These are phyloP conservation scores for Halteria grandinella DNA, from an alignment of 73 alveolate genomes.

Conservation along the genomic window DNA sequence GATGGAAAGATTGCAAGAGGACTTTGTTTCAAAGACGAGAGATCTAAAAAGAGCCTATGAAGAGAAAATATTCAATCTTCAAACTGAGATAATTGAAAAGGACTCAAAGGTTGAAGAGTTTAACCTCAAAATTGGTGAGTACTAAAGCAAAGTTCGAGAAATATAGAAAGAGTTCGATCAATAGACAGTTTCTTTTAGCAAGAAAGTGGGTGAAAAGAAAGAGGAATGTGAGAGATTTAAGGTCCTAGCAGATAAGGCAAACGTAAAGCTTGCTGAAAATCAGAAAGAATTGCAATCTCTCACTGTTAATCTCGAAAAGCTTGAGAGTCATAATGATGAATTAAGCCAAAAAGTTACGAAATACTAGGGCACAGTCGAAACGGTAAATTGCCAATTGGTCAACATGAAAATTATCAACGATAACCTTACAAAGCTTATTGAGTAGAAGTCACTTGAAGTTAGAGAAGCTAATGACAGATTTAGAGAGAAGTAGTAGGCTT, in stretches of 20 bases:
- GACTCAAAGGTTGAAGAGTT: slow-evolving; percentile 6
- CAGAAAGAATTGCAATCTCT: slow-evolving; percentile 5
- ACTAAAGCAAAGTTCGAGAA: neutral
- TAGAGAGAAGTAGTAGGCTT: neutral
- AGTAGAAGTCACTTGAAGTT: neutral
- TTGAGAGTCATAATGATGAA: slow-evolving; percentile 13
- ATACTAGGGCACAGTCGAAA: neutral
- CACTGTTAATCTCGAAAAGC: neutral
- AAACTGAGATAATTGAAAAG: slow-evolving; percentile 10
- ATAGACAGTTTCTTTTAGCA: slow-evolving; percentile 3
- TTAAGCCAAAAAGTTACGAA: neutral
- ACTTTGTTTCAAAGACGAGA: neutral
- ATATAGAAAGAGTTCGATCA: slow-evolving; percentile 25
- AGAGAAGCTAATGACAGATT: neutral
- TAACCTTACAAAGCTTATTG: neutral
- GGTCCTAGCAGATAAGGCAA: neutral
- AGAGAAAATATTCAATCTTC: slow-evolving; percentile 1
- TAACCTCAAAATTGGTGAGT: neutral
- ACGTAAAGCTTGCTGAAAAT: slow-evolving; percentile 1
- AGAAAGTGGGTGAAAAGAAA: slow-evolving; percentile 28
- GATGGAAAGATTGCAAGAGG: slow-evolving; percentile 19
- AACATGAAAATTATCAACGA: slow-evolving; percentile 27
- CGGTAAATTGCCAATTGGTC: slow-evolving; percentile 13
- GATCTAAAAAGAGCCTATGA: neutral
- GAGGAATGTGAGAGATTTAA: slow-evolving; percentile 31